Evolutionary conservation across 108 stramenopile species (phyloP).

Genomic region (Stephanodiscus minutulus): DNA sequence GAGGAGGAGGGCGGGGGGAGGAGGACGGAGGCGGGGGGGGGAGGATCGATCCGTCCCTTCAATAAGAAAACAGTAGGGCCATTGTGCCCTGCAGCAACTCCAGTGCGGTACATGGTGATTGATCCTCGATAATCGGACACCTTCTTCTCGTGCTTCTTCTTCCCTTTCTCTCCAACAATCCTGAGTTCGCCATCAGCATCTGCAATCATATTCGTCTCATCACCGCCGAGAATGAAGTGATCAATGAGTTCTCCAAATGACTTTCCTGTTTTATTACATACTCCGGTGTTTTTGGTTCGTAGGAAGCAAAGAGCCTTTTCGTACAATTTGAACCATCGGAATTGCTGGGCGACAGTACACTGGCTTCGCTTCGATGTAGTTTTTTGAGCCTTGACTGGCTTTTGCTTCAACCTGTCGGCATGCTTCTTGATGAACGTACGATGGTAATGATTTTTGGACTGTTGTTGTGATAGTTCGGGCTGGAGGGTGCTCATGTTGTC

Average conservation of each 20-base stretch:
- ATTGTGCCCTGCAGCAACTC: constrained; percentile 4
- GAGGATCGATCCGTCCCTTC: too few species aligned
- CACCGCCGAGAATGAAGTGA: constrained; percentile 21
- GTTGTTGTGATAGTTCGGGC: background rate
- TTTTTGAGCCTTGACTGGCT: constrained; percentile 11
- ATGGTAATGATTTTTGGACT: background rate
- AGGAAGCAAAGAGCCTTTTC: background rate
- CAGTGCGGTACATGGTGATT: constrained; percentile 22
- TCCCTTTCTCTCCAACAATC: constrained; percentile 7
- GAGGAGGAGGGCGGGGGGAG: too few species aligned
- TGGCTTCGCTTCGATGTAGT: constrained; percentile 4
- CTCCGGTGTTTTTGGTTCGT: constrained; percentile 18
- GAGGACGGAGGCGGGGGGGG: too few species aligned
- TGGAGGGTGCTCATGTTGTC: background rate
- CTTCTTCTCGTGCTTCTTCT: constrained; percentile 34
- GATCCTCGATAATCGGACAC: constrained; percentile 5
- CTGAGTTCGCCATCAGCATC: constrained; percentile 16
- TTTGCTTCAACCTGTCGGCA: background rate
- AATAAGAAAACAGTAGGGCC: constrained; percentile 16
- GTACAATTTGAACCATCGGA: background rate
- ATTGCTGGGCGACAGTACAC: constrained; percentile 10
- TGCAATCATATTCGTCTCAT: constrained; percentile 21
- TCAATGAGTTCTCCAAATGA: constrained; percentile 25
- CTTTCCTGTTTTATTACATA: constrained; percentile 13
- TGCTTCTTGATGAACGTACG: background rate